Conservation (phyloP, 495 filamentous ascomycete genomes). For the Hypomontagnella submonticulosa region DNA sequence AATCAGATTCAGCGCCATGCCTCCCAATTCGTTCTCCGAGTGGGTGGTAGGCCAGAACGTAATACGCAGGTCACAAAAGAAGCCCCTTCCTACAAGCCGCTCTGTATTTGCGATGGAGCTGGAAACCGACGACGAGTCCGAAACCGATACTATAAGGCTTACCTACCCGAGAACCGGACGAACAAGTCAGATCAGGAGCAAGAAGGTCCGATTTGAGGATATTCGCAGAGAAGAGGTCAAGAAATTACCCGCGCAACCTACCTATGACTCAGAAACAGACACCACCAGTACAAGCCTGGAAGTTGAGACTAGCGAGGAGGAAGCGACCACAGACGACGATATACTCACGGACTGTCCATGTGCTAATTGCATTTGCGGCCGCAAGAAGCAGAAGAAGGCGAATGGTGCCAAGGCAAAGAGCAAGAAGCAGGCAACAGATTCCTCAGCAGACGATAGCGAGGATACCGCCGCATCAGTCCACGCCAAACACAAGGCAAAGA, state of each 20-base stretch:
- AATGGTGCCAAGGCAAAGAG: slow-evolving; percentile 17
- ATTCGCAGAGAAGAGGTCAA: slow-evolving; percentile 42
- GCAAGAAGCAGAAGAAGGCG: slow-evolving; percentile 18
- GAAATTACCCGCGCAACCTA: slow-evolving; percentile 17
- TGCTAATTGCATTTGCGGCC: slow-evolving; percentile 31
- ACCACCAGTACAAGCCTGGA: slow-evolving; percentile 16
- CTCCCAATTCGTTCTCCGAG: slow-evolving; percentile 48
- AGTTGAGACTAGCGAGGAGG: slow-evolving; percentile 26
- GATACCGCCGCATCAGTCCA: slow-evolving; percentile 24
- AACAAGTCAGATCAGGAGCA: background rate
- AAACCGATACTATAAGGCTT: slow-evolving; percentile 50
- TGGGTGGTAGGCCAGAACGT: slow-evolving; percentile 57
- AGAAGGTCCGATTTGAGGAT: slow-evolving; percentile 42
- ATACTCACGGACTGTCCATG: slow-evolving; percentile 43
- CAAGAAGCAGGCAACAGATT: slow-evolving; percentile 14
- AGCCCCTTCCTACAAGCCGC: slow-evolving; percentile 18
- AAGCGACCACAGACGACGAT: slow-evolving; percentile 25
- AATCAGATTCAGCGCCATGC: slow-evolving; percentile 30
- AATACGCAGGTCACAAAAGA: slow-evolving; percentile 16
- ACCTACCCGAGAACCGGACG: slow-evolving; percentile 48
- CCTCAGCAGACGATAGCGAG: slow-evolving; percentile 22
- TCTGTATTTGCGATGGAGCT: slow-evolving; percentile 48
- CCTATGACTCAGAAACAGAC: slow-evolving; percentile 16
- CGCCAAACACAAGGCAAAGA: slow-evolving; percentile 34
- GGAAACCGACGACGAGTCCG: slow-evolving; percentile 53